A percentile compares a stretch with the other conserved stretches of the same genome.
phyloP scores from a whole-genome alignment of 345 rosid species.

The Eucalyptus cloeziana region DNA sequence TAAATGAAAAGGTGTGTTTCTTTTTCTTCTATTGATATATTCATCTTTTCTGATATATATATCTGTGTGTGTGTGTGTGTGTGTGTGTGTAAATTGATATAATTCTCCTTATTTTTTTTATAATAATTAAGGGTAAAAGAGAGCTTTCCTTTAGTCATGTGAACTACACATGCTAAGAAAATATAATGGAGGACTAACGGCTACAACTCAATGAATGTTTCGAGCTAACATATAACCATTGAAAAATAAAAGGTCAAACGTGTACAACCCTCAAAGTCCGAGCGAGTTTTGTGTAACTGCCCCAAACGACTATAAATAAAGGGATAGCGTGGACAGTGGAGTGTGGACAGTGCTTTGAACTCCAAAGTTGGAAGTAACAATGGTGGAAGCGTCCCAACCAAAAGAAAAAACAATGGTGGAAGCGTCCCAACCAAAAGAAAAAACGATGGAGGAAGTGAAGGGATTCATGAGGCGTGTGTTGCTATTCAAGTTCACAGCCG shows the following conservation, averaged over 20 bases:
- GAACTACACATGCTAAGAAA: not conserved
- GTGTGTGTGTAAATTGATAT: no score
- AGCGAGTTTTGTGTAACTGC: no score
- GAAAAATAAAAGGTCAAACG: not conserved
- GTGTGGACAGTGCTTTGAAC: not conserved
- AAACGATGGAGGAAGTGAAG: slow-evolving; percentile 46
- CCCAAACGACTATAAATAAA: no score
- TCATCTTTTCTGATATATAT: no score
- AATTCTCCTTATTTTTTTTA: no score
- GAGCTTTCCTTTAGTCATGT: not conserved
- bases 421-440: no score
- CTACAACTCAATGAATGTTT: not conserved
- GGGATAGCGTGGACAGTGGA: not conserved
- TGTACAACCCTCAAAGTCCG: no score
- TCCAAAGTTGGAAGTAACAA: not conserved
- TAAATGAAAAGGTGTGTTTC: no score
- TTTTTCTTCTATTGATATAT: not conserved
- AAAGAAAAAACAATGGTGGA: slow-evolving; percentile 17
- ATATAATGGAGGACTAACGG: not conserved
- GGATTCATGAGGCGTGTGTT: slow-evolving; percentile 63
- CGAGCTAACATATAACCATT: not conserved
- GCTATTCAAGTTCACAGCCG: slow-evolving; percentile 67
- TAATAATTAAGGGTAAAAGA: not conserved
- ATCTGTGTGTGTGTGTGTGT: no score
- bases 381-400: no score